phyloP scores from a whole-genome alignment of 768 basidiomycete species.

The Macrolepiota albuminosa region DNA sequence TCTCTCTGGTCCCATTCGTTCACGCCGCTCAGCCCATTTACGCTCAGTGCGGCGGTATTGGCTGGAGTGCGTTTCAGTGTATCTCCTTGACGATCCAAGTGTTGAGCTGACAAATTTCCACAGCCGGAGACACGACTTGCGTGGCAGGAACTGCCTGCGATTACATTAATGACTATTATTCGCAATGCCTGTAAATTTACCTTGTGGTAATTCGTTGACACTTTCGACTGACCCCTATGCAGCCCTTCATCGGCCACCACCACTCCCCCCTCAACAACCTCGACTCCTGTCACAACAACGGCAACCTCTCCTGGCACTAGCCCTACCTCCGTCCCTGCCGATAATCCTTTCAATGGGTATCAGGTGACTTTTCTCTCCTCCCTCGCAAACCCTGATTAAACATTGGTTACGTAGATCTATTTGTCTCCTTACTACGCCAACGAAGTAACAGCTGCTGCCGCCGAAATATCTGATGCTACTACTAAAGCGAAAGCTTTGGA shows the following conservation, averaged over 20 bases:
- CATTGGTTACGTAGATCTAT: slow-evolving; percentile 32
- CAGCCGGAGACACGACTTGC: slow-evolving; percentile 36
- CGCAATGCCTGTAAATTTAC: slow-evolving; percentile 34
- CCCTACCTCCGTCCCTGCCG: slow-evolving; percentile 22
- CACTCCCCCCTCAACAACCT: slow-evolving; percentile 7
- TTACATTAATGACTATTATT: slow-evolving; percentile 32
- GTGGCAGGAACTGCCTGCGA: slow-evolving; percentile 31
- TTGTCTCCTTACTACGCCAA: slow-evolving; percentile 51
- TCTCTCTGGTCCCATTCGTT: slow-evolving; percentile 40
- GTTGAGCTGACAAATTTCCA: background rate
- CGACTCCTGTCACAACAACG: background rate
- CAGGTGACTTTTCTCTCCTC: slow-evolving; percentile 23
- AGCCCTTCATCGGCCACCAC: slow-evolving; percentile 17
- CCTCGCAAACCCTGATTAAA: background rate
- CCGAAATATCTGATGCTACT: slow-evolving; percentile 43
- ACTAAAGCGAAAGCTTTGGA: slow-evolving; percentile 44
- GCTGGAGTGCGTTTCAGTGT: slow-evolving; percentile 36
- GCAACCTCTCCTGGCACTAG: slow-evolving; percentile 13
- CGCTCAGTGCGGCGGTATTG: slow-evolving; percentile 51
- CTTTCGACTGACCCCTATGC: background rate
- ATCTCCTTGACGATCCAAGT: background rate
- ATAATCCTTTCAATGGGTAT: slow-evolving; percentile 51
- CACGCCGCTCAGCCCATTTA: slow-evolving; percentile 38
- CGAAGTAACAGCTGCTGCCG: slow-evolving; percentile 49
- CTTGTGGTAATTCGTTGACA: background rate